Evolutionary conservation across 345 rosid species (phyloP), one percentile per base, ranked within the genome.

Genomic region (Turritis glabra): DNA sequence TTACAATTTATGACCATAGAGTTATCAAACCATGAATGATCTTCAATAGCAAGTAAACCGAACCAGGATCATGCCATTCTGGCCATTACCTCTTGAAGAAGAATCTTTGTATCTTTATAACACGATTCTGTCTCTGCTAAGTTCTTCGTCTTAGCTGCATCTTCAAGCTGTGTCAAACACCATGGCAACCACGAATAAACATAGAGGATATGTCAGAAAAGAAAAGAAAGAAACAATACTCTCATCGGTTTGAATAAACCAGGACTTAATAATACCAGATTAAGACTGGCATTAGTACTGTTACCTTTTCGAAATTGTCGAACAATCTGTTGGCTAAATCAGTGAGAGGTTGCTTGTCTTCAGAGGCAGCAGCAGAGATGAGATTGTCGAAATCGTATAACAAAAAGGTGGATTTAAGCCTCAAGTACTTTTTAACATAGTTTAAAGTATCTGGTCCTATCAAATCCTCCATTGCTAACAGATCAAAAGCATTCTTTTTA

Each of bases 381-480:
- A 91, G 78, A 27, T 83, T 88, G 82, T 94, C 96, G 66, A 90
- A 85, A 80, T 94, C 95, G 6, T 81, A 88, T 82, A 87, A 84
- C 89, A 94, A 82, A 77, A 82, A 59, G 3, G 95, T 90, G 50
- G 88, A 85, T 68, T 93, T 93, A 72, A 91, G 85, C 73, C 92
- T 86, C 78, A 91, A 75, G 67, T 91, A 93, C 76, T 83, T 90
- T 79, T 82, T 84, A 7, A 91, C 92, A 77, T 91, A 91, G 73
- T 87, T 90, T 74, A 84, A 77, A 2, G 88, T 89, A 33, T 87
- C 95, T 8, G 88, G 88, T 81, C 88, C 90, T 51, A 91, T 84
- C 88, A 94, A 78, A 81, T 88, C 97, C 53, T 77, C 97, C 95
- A 90, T 78, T 9, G 98, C 98, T 25, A 88, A 62, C 11, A 88